phyloP scores from a whole-genome alignment of 2,329 filamentous ascomycete genomes.

The Xylariomycetidae sp. region DNA sequence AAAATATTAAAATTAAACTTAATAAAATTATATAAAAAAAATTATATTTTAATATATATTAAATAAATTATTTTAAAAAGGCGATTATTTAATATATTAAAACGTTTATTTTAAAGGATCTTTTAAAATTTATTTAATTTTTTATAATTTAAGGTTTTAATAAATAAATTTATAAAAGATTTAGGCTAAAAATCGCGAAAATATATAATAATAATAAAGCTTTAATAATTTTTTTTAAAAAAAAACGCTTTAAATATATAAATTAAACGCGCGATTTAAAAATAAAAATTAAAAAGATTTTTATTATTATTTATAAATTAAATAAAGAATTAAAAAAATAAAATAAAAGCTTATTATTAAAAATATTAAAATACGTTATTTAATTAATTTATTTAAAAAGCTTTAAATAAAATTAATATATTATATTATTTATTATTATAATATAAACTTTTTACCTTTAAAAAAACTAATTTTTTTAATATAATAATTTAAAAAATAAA shows the following conservation, averaged over 20 bases:
- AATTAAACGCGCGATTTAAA: background rate
- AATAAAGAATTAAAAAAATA: too few species aligned
- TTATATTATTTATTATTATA: background rate
- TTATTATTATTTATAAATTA: too few species aligned
- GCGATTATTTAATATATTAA: background rate
- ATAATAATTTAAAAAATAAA: constrained; percentile 1
- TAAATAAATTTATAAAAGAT: constrained; percentile 1
- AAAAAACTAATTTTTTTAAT: background rate
- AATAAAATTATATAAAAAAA: background rate
- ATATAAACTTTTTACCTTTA: background rate
- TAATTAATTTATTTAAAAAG: background rate
- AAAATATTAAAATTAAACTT: background rate
- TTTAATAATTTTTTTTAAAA: too few species aligned
- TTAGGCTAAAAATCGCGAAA: background rate
- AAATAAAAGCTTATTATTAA: too few species aligned
- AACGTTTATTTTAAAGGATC: background rate
- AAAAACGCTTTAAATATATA: background rate
- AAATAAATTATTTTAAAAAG: background rate
- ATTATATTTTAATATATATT: background rate
- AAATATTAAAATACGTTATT: background rate
- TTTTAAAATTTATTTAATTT: constrained; percentile 1
- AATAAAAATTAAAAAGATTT: background rate
- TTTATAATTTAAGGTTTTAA: background rate
- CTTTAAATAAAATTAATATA: background rate
- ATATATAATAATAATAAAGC: background rate